Evolutionary conservation across 2,329 filamentous ascomycete species (phyloP), one percentile per base, ranked within the genome.

Genomic region (Trichoderma afroharzianum): DNA sequence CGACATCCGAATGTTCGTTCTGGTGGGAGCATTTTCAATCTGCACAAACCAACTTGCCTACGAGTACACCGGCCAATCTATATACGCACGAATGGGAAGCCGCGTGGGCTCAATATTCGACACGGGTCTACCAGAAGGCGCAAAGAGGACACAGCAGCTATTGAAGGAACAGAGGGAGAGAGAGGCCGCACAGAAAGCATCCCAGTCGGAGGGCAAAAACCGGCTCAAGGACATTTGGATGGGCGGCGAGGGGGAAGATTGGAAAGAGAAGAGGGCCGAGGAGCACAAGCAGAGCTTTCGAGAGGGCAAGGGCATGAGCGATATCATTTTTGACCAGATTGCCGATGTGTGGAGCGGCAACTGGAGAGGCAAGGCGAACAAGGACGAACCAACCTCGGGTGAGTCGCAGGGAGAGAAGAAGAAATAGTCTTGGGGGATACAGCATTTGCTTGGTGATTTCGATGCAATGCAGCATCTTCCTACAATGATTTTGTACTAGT

Each of bases 81-180:
- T 89, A 72, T 81, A 83, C 76, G 76, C 80, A 73, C 86, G 87
- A 9, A 82, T 87, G 73, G 79, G 78, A 71, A 79, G 76, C 73
- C 84, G 86, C 68, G 76, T 84, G 74, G 76, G 76, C 30, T 82
- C 81, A 18, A 80, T 89, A 57, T 79, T 88, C 55, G 83, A 84
- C 72, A 84, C 82, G 61, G 83, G 86, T 68, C 87, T 92, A 18
- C 88, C 87, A 55, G 89, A 91, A 75, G 83, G 83, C 67, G 87
- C 87, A 24, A 80, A 79, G 77, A 80, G 81, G 75, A 86, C 82
- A 26, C 85, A 84, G 79, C 79, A 79, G 74, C 79, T 85, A 62
- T 80, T 88, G 63, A 82, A 81, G 67, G 83, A 85, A 72, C 86
- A 88, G 76, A 79, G 79, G 69, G 81, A 81, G 78, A 77, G 80